Conservation (phyloP, 148 eudicot genomes). For the Bassia scoparia region DNA sequence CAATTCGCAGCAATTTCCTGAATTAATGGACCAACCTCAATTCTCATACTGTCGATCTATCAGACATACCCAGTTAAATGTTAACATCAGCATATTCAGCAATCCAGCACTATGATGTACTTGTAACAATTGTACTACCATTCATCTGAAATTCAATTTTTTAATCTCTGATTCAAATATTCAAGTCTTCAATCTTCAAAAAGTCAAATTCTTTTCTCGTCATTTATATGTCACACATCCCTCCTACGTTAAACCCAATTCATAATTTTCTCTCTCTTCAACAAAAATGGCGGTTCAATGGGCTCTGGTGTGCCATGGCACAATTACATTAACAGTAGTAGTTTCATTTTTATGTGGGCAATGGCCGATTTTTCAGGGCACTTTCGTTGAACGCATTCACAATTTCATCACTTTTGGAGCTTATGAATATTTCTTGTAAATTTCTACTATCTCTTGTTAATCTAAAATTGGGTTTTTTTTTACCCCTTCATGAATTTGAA, state of each 20-base stretch:
- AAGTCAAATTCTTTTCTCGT: neutral
- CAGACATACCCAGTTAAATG: neutral
- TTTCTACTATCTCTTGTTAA: neutral
- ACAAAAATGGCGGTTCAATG: constrained; percentile 65
- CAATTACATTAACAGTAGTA: constrained; percentile 58
- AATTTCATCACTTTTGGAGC: constrained; percentile 76
- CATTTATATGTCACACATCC: neutral
- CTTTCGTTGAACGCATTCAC: constrained; percentile 69
- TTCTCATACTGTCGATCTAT: neutral
- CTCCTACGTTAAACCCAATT: neutral
- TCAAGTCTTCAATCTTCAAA: neutral
- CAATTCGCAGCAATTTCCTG: neutral
- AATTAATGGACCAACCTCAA: neutral
- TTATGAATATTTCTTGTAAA: constrained; percentile 70
- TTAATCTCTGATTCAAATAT: neutral
- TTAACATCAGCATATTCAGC: neutral
- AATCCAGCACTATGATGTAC: neutral
- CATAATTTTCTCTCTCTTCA: neutral
- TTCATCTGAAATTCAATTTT: neutral
- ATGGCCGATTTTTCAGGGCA: constrained; percentile 92
- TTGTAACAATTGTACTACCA: neutral
- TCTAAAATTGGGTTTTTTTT: neutral
- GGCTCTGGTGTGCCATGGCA: constrained; percentile 73
- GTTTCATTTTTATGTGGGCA: constrained; percentile 86
- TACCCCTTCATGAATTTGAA: neutral